Conservation (phyloP, 768 basidiomycete genomes). For the Coprinellus micaceus region DNA sequence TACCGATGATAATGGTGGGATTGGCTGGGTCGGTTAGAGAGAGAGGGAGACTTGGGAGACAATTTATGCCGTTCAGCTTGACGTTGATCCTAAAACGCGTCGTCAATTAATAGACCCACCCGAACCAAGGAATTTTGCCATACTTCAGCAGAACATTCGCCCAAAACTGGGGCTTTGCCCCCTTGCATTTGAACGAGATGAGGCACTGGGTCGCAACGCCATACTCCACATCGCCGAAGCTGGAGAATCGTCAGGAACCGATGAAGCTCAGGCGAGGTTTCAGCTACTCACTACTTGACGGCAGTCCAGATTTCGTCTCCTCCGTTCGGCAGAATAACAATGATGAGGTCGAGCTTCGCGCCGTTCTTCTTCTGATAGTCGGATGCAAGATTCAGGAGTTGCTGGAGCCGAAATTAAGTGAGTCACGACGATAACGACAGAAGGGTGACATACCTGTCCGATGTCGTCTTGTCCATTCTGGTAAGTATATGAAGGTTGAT, state of each 20-base stretch:
- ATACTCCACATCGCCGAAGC: conserved; percentile 17
- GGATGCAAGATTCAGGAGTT: conserved; percentile 50
- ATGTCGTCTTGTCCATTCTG: conserved; percentile 60
- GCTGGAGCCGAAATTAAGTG: conserved; percentile 27
- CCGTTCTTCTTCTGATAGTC: conserved; percentile 30
- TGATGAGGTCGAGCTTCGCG: conserved; percentile 57
- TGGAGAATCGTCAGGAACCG: background rate
- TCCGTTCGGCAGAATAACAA: conserved; percentile 46
- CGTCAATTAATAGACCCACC: background rate
- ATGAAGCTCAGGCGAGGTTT: too few species aligned
- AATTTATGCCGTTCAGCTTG: conserved; percentile 79
- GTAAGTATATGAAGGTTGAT: conserved; percentile 43
- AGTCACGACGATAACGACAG: too few species aligned
- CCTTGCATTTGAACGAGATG: conserved; percentile 54
- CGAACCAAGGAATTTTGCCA: too few species aligned
- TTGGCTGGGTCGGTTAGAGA: conserved; percentile 60
- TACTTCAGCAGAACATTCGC: conserved; percentile 79
- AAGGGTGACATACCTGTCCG: conserved; percentile 22
- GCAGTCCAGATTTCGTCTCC: conserved; percentile 11
- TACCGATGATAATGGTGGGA: conserved; percentile 77
- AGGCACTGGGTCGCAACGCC: conserved; percentile 82
- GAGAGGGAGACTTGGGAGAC: conserved; percentile 60
- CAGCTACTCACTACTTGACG: conserved; percentile 17
- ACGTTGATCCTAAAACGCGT: conserved; percentile 62
- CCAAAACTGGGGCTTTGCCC: conserved; percentile 71